A percentile compares a stretch with the other conserved stretches of the same genome.
phyloP scores from a whole-genome alignment of 2,329 filamentous ascomycete genomes.

The Byssoonygena ceratinophila region DNA sequence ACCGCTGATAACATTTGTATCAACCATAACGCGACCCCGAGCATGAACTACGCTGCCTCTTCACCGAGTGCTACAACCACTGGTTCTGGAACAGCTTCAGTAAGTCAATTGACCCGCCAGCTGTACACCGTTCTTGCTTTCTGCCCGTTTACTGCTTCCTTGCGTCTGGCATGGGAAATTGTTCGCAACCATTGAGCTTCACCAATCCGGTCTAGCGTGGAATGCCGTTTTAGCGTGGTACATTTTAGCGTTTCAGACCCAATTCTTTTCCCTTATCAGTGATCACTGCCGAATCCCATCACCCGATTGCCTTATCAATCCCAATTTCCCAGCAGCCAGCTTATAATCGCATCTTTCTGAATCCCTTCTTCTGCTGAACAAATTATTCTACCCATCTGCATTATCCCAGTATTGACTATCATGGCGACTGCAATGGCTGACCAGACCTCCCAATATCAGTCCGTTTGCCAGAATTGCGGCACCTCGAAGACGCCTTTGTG shows the following conservation, averaged over 20 bases:
- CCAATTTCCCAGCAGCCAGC: neutral
- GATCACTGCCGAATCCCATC: conserved; percentile 40
- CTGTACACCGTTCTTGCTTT: conserved; percentile 10
- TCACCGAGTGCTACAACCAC: conserved; percentile 56
- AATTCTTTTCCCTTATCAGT: conserved; percentile 39
- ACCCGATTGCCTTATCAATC: conserved; percentile 18
- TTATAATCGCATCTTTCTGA: conserved; percentile 20
- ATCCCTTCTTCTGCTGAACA: conserved; percentile 18
- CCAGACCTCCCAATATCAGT: conserved; percentile 58
- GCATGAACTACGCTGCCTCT: conserved; percentile 52
- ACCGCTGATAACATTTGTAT: conserved; percentile 16
- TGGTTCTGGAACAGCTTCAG: conserved; percentile 45
- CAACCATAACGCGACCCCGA: conserved; percentile 39
- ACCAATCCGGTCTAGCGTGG: conserved; percentile 7
- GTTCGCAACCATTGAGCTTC: neutral
- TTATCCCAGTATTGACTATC: conserved; percentile 18
- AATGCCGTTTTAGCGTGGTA: neutral
- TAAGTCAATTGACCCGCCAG: conserved; percentile 25
- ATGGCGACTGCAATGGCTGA: conserved; percentile 42
- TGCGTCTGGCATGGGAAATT: conserved; percentile 11
- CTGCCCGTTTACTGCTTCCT: conserved; percentile 15
- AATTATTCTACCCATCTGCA: neutral
- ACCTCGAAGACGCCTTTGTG: conserved; percentile 94
- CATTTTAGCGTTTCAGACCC: conserved; percentile 14
- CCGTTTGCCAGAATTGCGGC: conserved; percentile 89